Base-by-base conservation (phyloP, 2,329 filamentous ascomycete genomes). In the Plectosphaerella sp. region DNA sequence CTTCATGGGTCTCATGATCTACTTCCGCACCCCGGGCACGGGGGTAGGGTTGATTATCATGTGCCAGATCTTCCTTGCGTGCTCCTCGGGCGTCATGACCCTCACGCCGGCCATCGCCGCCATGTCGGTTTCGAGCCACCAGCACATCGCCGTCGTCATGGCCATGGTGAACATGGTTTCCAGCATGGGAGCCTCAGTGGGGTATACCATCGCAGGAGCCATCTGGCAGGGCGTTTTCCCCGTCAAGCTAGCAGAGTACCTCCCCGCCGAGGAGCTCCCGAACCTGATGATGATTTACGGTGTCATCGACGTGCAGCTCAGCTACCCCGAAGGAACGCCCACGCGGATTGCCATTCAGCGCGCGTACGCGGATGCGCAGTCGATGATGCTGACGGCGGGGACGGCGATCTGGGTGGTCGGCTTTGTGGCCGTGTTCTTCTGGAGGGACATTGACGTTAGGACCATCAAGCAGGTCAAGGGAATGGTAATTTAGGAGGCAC, bases 291-390 rank as follows among this genome's bases (percentile, higher is more conserved):
- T 76, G 2, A 74, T 78, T 45, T 73, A 71, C 49, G 64, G 57
- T 7, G 58, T 63, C 20, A 51, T 74, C 20, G 51, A 51, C 0
- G 59, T 55, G 4, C 72, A 75, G 57, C 57, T 72, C 4, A 55
- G 56, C 5, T 79, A 76, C 55, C 59, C 67, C 0, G 59, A 73
- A 15, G 71, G 73, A 4, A 72, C 60, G 7, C 62, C 68, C 0
- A 68, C 66, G n/a, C 64, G 77, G 12, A 54, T 66, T 18, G 77
- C 67, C 5, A 77, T 79, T 49, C 68, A 73, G 39, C 51, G 64
- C 41, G 73, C 76, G 1, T 82, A 80, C 52, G 75, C 68, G 1
- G 71, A 73, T 33, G 67, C 72, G 3, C 76, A 81, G 64, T 67
- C 63, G 12, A 58, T 64, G 43, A 71, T 72, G 69, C 62, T 71